Conservation (phyloP, 768 basidiomycete species). For the Serendipita sp. region DNA sequence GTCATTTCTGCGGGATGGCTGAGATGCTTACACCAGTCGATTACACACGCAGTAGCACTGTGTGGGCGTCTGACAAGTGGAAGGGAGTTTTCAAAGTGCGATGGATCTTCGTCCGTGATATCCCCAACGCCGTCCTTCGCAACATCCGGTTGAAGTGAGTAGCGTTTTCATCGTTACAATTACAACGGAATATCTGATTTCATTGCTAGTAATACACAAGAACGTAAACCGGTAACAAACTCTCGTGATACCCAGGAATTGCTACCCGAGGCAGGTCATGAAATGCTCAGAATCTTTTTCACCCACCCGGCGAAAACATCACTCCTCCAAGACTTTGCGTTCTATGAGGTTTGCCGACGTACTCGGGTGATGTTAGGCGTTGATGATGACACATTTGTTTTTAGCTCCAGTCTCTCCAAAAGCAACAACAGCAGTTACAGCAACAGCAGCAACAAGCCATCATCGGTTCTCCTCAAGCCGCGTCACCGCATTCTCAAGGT, state of each 20-base stretch:
- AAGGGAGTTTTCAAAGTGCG: slow-evolving; percentile 97
- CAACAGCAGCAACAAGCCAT: slow-evolving; percentile 26
- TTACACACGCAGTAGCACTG: slow-evolving; percentile 84
- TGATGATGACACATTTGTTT: slow-evolving; percentile 5
- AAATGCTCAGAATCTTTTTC: slow-evolving; percentile 92
- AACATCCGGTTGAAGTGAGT: slow-evolving; percentile 77
- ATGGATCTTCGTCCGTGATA: slow-evolving; percentile 96
- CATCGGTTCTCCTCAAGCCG: slow-evolving; percentile 9
- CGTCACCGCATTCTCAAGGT: background rate
- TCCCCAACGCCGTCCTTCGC: slow-evolving; percentile 74
- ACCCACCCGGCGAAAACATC: slow-evolving; percentile 88
- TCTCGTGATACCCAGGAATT: slow-evolving; percentile 96
- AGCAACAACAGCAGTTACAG: slow-evolving; percentile 31
- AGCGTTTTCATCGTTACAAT: background rate
- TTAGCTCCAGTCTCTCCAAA: slow-evolving; percentile 78
- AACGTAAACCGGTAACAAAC: slow-evolving; percentile 96
- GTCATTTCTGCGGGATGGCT: slow-evolving; percentile 97
- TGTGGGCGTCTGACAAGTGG: slow-evolving; percentile 99
- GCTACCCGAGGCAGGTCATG: slow-evolving; percentile 87
- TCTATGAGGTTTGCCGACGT: slow-evolving; percentile 53
- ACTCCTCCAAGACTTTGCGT: slow-evolving; percentile 82
- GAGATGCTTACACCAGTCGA: slow-evolving; percentile 97
- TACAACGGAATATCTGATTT: background rate
- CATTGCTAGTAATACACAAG: slow-evolving; percentile 74
- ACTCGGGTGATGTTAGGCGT: background rate